A percentile compares a stretch with the other conserved stretches of the same genome.
Conservation (phyloP, 805 yeast genomes). For the Candida quercuum region DNA sequence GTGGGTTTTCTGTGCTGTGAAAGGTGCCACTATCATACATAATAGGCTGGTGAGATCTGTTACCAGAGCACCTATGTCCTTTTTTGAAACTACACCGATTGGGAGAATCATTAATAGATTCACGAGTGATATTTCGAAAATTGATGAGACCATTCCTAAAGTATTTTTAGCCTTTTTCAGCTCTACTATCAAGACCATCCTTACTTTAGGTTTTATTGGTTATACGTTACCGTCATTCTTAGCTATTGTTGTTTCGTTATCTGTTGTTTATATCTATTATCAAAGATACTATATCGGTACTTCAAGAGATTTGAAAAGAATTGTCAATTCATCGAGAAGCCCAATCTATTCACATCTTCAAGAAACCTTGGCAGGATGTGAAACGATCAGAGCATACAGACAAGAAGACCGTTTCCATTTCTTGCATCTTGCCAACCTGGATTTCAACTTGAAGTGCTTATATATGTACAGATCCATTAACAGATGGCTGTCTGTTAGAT, state of each 20-base stretch:
- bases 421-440: conserved; percentile 62
- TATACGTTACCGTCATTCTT: conserved; percentile 50
- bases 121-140: conserved; percentile 52
- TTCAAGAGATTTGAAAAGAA: conserved; percentile 73
- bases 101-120: conserved; percentile 65
- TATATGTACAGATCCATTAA: conserved; percentile 57
- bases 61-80: conserved; percentile 56
- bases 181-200: conserved; percentile 36
- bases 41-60: conserved; percentile 50
- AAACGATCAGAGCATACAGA: conserved; percentile 73
- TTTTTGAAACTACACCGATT: conserved; percentile 64
- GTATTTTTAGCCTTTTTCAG: conserved; percentile 43
- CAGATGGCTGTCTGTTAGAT: conserved; percentile 61
- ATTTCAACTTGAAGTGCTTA: conserved; percentile 75
- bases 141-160: conserved; percentile 55
- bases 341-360: conserved; percentile 82
- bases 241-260: conserved; percentile 34
- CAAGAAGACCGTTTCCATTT: conserved; percentile 58
- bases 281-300: conserved; percentile 66
- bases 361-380: conserved; percentile 73
- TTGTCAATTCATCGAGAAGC: conserved; percentile 60
- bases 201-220: conserved; percentile 49
- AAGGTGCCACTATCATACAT: conserved; percentile 52
- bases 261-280: conserved; percentile 61
- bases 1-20: conserved; percentile 49